These are phyloP conservation scores for Lentinula guzmanii DNA, from an alignment of 768 basidiomycete species.

Conservation along the genomic window DNA sequence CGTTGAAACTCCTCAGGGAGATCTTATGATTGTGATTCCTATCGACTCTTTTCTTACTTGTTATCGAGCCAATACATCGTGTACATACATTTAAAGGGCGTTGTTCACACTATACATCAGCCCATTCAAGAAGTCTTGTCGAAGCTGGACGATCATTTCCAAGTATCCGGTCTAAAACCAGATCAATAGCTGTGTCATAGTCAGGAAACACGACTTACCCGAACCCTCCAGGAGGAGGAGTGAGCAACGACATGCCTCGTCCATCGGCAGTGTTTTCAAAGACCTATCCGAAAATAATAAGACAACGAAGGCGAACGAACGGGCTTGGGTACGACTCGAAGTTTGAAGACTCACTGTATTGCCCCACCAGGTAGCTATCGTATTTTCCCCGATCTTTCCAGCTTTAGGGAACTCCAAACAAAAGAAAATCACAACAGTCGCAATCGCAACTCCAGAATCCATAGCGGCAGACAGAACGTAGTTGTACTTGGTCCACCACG, in stretches of 20 bases:
- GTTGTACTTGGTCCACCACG: constrained; percentile 70
- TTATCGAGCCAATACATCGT: neutral
- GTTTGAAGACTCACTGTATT: constrained; percentile 31
- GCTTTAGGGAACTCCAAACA: constrained; percentile 53
- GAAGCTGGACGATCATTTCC: neutral
- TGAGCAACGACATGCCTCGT: constrained; percentile 27
- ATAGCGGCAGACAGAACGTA: constrained; percentile 50
- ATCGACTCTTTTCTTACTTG: too few relatives aligned
- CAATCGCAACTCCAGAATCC: constrained; percentile 47
- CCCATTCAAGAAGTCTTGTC: neutral
- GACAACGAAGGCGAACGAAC: neutral
- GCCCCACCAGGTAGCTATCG: constrained; percentile 66
- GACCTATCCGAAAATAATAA: constrained; percentile 22
- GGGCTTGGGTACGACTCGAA: neutral
- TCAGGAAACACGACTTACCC: constrained; percentile 22
- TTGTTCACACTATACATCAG: neutral
- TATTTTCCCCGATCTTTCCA: constrained; percentile 50
- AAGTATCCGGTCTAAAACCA: neutral
- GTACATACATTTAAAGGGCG: neutral
- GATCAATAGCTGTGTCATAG: constrained; percentile 8
- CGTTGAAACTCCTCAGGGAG: too few relatives aligned
- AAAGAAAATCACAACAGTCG: constrained; percentile 45
- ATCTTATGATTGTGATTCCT: too few relatives aligned
- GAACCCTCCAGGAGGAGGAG: constrained; percentile 24
- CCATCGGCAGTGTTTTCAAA: constrained; percentile 32